phyloP scores from a whole-genome alignment of 176 grass and related monocot species.

The Eragrostis nindensis region DNA sequence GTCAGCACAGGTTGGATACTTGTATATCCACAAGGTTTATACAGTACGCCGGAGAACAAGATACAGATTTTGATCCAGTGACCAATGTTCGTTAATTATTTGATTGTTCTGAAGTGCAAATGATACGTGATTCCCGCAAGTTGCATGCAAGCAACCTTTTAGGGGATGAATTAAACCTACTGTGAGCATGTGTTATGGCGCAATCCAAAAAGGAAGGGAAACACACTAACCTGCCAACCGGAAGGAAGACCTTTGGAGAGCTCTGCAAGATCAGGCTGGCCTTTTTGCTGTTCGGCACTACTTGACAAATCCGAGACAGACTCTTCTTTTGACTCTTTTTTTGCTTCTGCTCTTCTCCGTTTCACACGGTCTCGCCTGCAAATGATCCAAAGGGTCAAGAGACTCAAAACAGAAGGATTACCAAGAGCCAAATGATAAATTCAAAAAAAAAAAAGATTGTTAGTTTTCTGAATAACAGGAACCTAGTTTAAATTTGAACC shows the following conservation, averaged over 20 bases:
- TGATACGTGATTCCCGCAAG: not conserved
- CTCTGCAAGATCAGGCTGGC: slow-evolving; percentile 60
- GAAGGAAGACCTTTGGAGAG: slow-evolving; percentile 87
- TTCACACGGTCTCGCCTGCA: slow-evolving; percentile 86
- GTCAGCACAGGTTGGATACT: not conserved
- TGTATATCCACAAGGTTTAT: not conserved
- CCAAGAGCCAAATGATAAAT: too few relatives aligned
- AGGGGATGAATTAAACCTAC: not conserved
- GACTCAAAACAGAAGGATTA: too few relatives aligned
- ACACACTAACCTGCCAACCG: slow-evolving; percentile 72
- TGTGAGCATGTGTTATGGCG: not conserved
- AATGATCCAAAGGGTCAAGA: slow-evolving; percentile 13
- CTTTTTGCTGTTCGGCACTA: slow-evolving; percentile 41
- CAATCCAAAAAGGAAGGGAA: not conserved
- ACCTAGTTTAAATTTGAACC: not conserved
- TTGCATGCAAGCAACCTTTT: not conserved
- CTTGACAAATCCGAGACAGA: slow-evolving; percentile 1
- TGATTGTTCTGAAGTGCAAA: not conserved
- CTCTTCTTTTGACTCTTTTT: slow-evolving; percentile 36
- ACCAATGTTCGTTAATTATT: not conserved
- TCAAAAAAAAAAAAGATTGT: not conserved
- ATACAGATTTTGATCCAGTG: not conserved
- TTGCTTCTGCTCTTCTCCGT: slow-evolving; percentile 67
- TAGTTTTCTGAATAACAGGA: not conserved
- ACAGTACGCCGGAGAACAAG: not conserved